These are phyloP conservation scores for Microsporum audouinii DNA, from an alignment of 2,329 filamentous ascomycete species.

Conservation along the genomic window DNA sequence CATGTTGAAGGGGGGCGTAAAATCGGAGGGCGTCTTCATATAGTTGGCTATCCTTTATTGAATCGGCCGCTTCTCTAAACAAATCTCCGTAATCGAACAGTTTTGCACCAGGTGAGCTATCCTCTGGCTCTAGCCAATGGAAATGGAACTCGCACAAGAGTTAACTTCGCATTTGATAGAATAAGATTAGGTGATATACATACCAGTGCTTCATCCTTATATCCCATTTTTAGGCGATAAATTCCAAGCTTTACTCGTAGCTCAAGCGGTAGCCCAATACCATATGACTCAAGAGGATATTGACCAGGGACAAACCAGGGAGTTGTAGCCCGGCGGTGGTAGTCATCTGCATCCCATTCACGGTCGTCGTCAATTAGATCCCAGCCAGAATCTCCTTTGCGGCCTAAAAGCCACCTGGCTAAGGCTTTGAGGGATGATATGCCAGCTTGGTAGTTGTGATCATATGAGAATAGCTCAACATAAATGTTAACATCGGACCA, in stretches of 20 bases:
- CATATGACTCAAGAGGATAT: slow-evolving; percentile 53
- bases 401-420: slow-evolving; percentile 70
- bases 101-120: slow-evolving; percentile 38
- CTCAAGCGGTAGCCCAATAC: slow-evolving; percentile 63
- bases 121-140: slow-evolving; percentile 56
- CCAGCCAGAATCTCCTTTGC: slow-evolving; percentile 66
- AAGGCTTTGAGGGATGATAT: slow-evolving; percentile 59
- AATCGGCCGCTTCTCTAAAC: slow-evolving; percentile 59
- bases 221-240: slow-evolving; percentile 61
- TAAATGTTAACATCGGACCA: slow-evolving; percentile 86
- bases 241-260: slow-evolving; percentile 73
- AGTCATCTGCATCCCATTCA: slow-evolving; percentile 72
- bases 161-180: not conserved
- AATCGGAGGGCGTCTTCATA: slow-evolving; percentile 48
- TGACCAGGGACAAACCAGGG: slow-evolving; percentile 47
- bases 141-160: slow-evolving; percentile 48
- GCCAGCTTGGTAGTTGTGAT: slow-evolving; percentile 53
- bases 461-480: slow-evolving; percentile 62
- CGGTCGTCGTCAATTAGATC: slow-evolving; percentile 64
- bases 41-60: slow-evolving; percentile 41
- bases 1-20: slow-evolving; percentile 42
- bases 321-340: slow-evolving; percentile 52
- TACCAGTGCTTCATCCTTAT: slow-evolving; percentile 61
- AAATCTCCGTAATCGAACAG: slow-evolving; percentile 63
- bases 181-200: slow-evolving; percentile 21